Conservation (phyloP, 495 filamentous ascomycete species). For the Parmelia sp. region DNA sequence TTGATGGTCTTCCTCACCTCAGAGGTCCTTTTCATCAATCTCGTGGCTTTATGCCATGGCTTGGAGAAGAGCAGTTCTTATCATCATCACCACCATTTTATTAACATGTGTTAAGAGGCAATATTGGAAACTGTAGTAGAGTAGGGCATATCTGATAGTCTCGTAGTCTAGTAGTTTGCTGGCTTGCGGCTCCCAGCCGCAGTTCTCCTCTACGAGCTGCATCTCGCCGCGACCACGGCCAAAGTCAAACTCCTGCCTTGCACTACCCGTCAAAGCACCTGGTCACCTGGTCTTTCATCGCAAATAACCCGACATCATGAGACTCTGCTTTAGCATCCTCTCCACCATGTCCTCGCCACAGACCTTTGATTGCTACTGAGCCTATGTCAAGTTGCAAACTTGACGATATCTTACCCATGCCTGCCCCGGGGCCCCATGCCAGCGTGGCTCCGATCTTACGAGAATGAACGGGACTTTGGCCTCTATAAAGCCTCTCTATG, state of each 20-base stretch:
- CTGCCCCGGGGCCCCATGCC: background rate
- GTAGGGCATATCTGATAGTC: too few relatives aligned
- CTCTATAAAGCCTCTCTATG: background rate
- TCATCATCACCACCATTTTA: too few relatives aligned
- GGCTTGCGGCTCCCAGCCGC: too few relatives aligned
- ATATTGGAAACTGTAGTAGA: too few relatives aligned
- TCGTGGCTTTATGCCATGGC: conserved; percentile 37
- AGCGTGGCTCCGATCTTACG: background rate
- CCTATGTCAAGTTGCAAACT: background rate
- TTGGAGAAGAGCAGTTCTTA: conserved; percentile 55
- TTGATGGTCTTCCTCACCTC: conserved; percentile 43
- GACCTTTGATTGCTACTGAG: background rate
- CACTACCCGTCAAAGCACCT: background rate
- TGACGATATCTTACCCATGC: background rate
- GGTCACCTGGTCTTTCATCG: background rate
- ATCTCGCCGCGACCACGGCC: background rate
- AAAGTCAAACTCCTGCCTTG: background rate
- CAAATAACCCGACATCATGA: background rate
- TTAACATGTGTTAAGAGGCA: too few relatives aligned
- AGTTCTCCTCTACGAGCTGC: too few relatives aligned
- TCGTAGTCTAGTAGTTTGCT: too few relatives aligned
- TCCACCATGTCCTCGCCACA: background rate
- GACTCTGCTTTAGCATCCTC: background rate
- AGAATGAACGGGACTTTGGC: background rate
- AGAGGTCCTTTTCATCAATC: conserved; percentile 49